Base-by-base conservation (phyloP, 345 rosid genomes). In the Brassica incana region DNA sequence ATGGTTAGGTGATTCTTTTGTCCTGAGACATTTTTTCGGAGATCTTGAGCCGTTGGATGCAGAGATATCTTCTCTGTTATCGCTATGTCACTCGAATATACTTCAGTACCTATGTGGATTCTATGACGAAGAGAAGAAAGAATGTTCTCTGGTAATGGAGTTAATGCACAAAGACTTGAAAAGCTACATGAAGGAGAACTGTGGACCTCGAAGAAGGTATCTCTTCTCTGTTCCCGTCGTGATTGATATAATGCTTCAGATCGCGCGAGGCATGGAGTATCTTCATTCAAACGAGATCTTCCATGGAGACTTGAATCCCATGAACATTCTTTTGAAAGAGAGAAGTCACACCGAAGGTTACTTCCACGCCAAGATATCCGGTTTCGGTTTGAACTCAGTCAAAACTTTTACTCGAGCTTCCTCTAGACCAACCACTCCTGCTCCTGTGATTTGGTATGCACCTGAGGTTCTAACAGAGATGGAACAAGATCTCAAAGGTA, bases 191-290 rank as follows among this genome's bases (percentile, higher is more conserved):
- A 92, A 84, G 76, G 98, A 94, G 75, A 88, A 85, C 36, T 81
- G 90, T 62, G 89, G 93, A 54, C 85, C 94, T 0, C 88, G 87
- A 80, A 85, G 90, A 83, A 78, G 85, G 63, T 74, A 85, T 40
- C 67, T 86, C 70, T 85, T 89, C 79, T 81, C 94, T 27, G 83
- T 91, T 66, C 94, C 92, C 0, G 80, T 90, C 29, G 88, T 88
- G 32, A 87, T 93, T n/a, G 99, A 95, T 79, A 81, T 93, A 6
- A 86, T 95, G 96, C 87, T 90, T 73, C 99, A 95, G 75, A 87
- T 95, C 68, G 95, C 97, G 0, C 83, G 99, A 84, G 97, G 98
- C 5, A 89, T 93, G 97, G 98, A 91, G 29, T 95, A 85, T 83
- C 92, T 95, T 18, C 99, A 95, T 56, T 86, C 93, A 0, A 77